Evolutionary conservation across 257 asterid species (phyloP).

Genomic region (Catharanthus roseus): DNA sequence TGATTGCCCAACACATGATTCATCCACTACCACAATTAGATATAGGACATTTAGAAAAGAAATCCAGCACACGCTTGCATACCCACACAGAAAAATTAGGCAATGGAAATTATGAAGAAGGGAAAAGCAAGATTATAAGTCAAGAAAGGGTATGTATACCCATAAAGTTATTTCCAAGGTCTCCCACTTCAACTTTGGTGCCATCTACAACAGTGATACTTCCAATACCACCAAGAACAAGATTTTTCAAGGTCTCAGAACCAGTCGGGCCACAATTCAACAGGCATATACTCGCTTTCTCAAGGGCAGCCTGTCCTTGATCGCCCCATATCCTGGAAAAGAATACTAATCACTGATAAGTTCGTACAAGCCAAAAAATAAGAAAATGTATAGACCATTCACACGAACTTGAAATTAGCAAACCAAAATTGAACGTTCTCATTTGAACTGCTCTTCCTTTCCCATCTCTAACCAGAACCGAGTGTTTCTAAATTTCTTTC

Average conservation of each 20-base stretch:
- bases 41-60: conserved; percentile 4
- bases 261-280: conserved; percentile 98
- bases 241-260: conserved; percentile 84
- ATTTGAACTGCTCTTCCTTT: not conserved
- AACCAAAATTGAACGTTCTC: not conserved
- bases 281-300: conserved; percentile 90
- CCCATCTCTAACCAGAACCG: not conserved
- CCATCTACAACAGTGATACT: conserved; percentile 95
- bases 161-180: conserved; percentile 89
- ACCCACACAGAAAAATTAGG: not conserved
- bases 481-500: no score
- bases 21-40: conserved; percentile 51
- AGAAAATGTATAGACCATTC: not conserved
- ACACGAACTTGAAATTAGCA: not conserved
- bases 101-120: not conserved
- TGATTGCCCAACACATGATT: conserved; percentile 80
- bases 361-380: not conserved
- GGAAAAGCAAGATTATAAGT: not conserved
- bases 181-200: conserved; percentile 82
- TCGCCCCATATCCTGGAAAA: conserved; percentile 97
- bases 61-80: conserved; percentile 3
- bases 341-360: not conserved
- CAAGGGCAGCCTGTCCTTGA: conserved; percentile 96
- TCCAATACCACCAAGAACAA: conserved; percentile 97
- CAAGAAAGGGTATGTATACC: conserved; percentile 35